Evolutionary conservation across 1,284 basidiomycete species (phyloP).

Genomic region (Sporisorium scitamineum): DNA sequence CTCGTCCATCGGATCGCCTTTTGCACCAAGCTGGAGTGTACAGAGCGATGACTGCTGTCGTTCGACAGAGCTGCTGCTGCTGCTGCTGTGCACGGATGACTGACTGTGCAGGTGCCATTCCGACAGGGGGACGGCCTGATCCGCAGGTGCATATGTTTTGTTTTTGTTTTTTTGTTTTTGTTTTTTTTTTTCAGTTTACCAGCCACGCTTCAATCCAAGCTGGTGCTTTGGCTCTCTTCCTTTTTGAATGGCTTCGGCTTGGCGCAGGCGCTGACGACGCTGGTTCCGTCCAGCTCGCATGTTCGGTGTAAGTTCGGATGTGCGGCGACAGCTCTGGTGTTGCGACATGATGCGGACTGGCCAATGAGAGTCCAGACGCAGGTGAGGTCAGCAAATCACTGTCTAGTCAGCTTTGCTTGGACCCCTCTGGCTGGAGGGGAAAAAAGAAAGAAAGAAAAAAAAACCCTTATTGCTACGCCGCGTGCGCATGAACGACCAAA

Average conservation of each 20-base stretch:
- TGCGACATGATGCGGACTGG: too few species aligned
- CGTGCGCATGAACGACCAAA: neutral
- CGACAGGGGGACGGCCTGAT: neutral
- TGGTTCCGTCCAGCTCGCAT: too few species aligned
- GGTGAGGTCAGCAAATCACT: constrained; percentile 2
- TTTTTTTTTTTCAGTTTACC: neutral
- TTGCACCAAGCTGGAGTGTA: neutral
- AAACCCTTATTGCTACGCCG: neutral
- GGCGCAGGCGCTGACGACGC: too few species aligned
- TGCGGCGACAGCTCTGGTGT: neutral
- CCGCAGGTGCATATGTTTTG: neutral
- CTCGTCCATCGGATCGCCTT: neutral
- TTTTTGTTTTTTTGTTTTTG: neutral
- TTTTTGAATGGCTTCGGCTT: too few species aligned
- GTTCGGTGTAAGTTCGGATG: neutral
- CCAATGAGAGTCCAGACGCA: neutral
- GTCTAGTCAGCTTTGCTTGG: neutral
- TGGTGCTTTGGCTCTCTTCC: neutral
- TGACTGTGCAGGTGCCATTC: constrained; percentile 1
- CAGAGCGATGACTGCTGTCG: too few species aligned
- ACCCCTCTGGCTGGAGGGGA: neutral
- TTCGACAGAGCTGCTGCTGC: too few species aligned
- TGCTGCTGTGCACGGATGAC: neutral
- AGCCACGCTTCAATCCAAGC: neutral
- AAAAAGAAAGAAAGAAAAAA: neutral